Evolutionary conservation across 1,284 basidiomycete genomes (phyloP).

Genomic region (Omphalotus olearius): DNA sequence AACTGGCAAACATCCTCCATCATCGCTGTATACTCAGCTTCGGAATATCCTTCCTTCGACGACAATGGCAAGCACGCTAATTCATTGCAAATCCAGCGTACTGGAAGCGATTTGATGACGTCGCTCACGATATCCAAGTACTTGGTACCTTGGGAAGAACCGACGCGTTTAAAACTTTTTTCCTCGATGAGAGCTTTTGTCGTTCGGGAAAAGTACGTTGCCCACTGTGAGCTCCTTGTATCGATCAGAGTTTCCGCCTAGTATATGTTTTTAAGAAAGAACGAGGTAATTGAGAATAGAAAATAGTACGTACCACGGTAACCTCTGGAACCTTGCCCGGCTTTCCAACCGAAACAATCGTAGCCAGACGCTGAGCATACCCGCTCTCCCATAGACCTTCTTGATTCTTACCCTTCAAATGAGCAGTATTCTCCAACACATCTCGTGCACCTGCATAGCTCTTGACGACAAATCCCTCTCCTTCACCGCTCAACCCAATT

Average conservation of each 20-base stretch:
- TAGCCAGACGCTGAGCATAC: neutral
- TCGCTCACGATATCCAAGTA: conserved; percentile 69
- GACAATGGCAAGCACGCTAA: conserved; percentile 41
- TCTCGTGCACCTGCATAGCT: conserved; percentile 29
- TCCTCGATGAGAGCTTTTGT: conserved; percentile 33
- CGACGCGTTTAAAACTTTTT: conserved; percentile 23
- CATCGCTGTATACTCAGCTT: conserved; percentile 43
- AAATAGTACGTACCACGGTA: no score
- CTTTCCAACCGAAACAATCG: neutral
- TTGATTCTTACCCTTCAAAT: conserved; percentile 2
- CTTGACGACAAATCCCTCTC: conserved; percentile 21
- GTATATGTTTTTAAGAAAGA: no score
- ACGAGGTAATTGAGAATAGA: no score
- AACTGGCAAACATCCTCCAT: conserved; percentile 56
- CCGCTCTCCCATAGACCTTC: neutral
- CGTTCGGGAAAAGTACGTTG: conserved; percentile 33
- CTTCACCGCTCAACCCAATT: conserved; percentile 13
- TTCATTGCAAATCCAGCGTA: conserved; percentile 61
- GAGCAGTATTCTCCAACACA: conserved; percentile 23
- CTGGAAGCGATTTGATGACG: conserved; percentile 63
- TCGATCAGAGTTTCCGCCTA: no score
- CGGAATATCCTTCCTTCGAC: conserved; percentile 42
- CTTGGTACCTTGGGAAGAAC: conserved; percentile 22
- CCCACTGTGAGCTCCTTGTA: neutral
- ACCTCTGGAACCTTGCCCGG: neutral